Evolutionary conservation across 345 rosid species (phyloP).

Genomic region (Aurinia saxatilis): DNA sequence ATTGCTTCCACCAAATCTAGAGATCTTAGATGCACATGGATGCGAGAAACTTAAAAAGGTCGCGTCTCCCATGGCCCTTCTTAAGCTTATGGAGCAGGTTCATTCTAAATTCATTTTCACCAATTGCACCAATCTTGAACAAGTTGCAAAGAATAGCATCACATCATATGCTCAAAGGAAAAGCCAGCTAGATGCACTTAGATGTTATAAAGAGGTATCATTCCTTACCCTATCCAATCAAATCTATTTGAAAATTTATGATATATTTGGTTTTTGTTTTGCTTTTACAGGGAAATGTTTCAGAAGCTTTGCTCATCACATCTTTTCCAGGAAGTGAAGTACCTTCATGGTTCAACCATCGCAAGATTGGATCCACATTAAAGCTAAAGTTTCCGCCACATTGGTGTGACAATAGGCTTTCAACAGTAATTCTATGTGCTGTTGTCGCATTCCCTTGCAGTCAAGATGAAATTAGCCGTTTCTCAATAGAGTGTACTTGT

Average conservation of each 20-base stretch:
- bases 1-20: conserved; percentile 11
- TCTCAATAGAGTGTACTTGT: conserved; percentile 1
- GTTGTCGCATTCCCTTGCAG: neutral
- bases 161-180: neutral
- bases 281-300: neutral
- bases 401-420: neutral
- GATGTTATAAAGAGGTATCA: neutral
- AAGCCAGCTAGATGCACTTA: neutral
- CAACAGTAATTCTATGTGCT: conserved; percentile 1
- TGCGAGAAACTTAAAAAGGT: neutral
- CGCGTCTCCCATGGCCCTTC: neutral
- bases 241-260: neutral
- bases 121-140: neutral
- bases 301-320: neutral
- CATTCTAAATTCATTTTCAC: conserved; percentile 5
- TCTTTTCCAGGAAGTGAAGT: conserved; percentile 9
- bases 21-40: conserved; percentile 10
- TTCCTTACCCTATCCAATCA: too few relatives aligned
- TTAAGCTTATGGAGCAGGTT: neutral
- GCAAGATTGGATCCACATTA: neutral
- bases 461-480: neutral
- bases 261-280: too few relatives aligned
- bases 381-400: neutral
- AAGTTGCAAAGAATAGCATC: neutral
- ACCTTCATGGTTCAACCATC: neutral